Percentiles rank a stretch among this genome's conserved stretches.
Conservation (phyloP, 2,329 filamentous ascomycete species). For the Trichophyton benhamiae region DNA sequence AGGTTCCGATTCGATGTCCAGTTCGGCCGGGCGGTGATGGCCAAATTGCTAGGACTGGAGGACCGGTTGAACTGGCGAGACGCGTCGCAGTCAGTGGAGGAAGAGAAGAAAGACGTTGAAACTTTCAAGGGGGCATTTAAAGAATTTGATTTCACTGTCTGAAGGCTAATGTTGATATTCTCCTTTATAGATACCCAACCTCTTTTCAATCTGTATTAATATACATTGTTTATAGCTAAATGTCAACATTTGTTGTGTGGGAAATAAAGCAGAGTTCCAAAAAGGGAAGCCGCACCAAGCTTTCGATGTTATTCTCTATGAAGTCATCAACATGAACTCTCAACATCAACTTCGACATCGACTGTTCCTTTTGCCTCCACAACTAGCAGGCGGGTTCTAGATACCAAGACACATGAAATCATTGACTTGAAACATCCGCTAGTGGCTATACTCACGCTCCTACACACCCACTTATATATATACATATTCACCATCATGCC, state of each 20-base stretch:
- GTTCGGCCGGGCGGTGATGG: slow-evolving; percentile 76
- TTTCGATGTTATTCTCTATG: neutral
- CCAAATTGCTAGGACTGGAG: slow-evolving; percentile 73
- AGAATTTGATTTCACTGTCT: slow-evolving; percentile 68
- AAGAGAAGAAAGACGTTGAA: slow-evolving; percentile 67
- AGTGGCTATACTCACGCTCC: neutral
- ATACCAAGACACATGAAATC: neutral
- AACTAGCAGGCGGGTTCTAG: neutral
- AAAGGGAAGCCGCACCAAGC: neutral
- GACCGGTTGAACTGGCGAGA: slow-evolving; percentile 73
- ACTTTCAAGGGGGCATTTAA: slow-evolving; percentile 73
- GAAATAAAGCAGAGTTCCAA: neutral
- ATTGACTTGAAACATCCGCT: neutral
- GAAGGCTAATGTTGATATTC: slow-evolving; percentile 12
- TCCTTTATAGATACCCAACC: neutral
- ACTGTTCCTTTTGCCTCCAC: neutral
- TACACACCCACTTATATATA: neutral
- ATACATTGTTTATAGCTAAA: neutral
- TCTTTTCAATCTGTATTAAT: neutral
- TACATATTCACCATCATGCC: neutral
- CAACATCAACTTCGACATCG: neutral
- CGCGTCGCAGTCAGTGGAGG: slow-evolving; percentile 60
- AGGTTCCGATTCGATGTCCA: slow-evolving; percentile 76
- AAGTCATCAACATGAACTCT: neutral
- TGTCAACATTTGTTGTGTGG: neutral